These are phyloP conservation scores for Dissophora ornata DNA, from an alignment of 192 early-diverging fungal species.

Conservation along the genomic window DNA sequence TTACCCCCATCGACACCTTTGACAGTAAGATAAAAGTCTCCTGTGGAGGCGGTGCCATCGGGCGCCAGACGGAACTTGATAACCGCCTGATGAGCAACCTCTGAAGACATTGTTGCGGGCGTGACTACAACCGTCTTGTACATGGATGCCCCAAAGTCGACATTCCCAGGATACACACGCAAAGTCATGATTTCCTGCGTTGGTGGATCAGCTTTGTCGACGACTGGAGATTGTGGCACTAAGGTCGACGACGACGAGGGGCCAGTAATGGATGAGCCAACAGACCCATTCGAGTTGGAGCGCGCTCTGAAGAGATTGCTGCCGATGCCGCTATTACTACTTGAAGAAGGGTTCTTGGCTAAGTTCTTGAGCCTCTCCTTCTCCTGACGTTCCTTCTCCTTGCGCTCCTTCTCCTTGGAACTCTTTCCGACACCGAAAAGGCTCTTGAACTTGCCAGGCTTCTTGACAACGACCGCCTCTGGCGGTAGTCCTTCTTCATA, in stretches of 20 bases:
- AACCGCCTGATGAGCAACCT: conserved; percentile 63
- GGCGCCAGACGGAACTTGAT: conserved; percentile 63
- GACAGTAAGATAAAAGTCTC: conserved; percentile 64
- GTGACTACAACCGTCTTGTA: conserved; percentile 67
- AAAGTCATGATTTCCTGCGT: conserved; percentile 58
- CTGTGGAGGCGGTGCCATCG: conserved; percentile 57
- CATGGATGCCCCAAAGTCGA: conserved; percentile 62
- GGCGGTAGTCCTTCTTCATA: conserved; percentile 24
- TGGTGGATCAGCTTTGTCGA: conserved; percentile 22
- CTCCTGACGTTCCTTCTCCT: conserved; percentile 50
- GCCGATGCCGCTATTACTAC: conserved; percentile 9
- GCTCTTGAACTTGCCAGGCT: conserved; percentile 55
- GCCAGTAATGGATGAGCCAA: conserved; percentile 8
- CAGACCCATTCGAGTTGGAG: conserved; percentile 51
- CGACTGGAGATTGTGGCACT: conserved; percentile 15
- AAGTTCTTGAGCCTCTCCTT: conserved; percentile 29
- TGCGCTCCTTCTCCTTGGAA: conserved; percentile 53
- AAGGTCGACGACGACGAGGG: background rate
- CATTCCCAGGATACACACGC: conserved; percentile 66
- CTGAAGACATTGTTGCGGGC: conserved; percentile 57
- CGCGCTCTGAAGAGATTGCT: conserved; percentile 36
- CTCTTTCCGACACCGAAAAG: conserved; percentile 49
- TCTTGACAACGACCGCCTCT: conserved; percentile 32
- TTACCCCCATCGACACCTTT: conserved; percentile 65
- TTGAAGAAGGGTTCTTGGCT: conserved; percentile 8